phyloP scores from a whole-genome alignment of 2,329 filamentous ascomycete species.

The Chrysoporthe cubensis region DNA sequence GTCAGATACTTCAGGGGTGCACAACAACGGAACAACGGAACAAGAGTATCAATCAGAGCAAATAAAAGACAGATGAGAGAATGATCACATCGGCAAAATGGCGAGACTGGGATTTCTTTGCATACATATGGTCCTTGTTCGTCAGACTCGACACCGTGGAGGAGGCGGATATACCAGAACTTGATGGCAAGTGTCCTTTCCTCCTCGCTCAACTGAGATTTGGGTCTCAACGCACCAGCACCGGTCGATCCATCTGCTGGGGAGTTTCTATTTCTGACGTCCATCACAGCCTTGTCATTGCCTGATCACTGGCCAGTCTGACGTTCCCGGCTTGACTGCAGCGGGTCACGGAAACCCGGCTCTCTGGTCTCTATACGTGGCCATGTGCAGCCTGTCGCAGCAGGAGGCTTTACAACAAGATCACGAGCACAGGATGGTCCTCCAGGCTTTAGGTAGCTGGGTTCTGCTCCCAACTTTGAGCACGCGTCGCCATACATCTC shows the following conservation, averaged over 20 bases:
- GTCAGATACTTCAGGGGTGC: background rate
- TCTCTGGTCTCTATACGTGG: background rate
- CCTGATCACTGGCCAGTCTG: background rate
- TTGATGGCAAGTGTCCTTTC: background rate
- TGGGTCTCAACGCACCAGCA: background rate
- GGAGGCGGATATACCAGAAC: background rate
- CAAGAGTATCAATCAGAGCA: background rate
- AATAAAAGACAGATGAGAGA: background rate
- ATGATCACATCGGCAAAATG: background rate
- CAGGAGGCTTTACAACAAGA: background rate
- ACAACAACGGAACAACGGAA: background rate
- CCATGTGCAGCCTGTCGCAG: background rate
- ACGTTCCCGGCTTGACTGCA: background rate
- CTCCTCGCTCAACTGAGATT: background rate
- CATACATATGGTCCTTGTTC: background rate
- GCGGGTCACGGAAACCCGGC: background rate
- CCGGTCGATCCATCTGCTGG: background rate
- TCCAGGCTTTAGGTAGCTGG: background rate
- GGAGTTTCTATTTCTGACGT: background rate
- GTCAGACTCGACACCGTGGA: background rate
- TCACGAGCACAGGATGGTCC: background rate
- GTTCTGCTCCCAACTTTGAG: background rate
- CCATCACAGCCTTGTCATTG: background rate
- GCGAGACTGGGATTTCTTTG: conserved; percentile 6
- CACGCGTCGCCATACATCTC: background rate